Evolutionary conservation across 495 filamentous ascomycete genomes (phyloP).

Genomic region (Clohesyomyces aquaticus): DNA sequence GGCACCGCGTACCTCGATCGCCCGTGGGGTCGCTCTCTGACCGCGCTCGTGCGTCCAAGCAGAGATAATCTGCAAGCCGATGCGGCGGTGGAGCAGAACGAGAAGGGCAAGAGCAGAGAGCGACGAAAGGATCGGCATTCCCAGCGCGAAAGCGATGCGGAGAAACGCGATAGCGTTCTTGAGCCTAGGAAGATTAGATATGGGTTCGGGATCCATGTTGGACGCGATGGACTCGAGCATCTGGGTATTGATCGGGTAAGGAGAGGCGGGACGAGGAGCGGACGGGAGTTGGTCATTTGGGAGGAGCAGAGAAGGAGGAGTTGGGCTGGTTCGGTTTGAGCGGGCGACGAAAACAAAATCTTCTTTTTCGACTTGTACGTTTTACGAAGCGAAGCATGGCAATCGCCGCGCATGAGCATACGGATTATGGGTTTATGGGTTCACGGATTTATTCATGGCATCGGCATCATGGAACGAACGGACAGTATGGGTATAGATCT

Average conservation of each 20-base stretch:
- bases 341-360: background rate
- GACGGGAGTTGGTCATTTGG: conserved; percentile 43
- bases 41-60: conserved; percentile 23
- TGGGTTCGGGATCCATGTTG: conserved; percentile 65
- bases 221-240: conserved; percentile 65
- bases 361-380: background rate
- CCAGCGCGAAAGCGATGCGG: conserved; percentile 8
- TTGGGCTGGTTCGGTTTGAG: conserved; percentile 8
- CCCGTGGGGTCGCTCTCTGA: conserved; percentile 23
- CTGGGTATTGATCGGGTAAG: conserved; percentile 66
- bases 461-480: background rate
- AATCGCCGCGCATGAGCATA: conserved; percentile 2
- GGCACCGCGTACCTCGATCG: conserved; percentile 37
- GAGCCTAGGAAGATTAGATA: conserved; percentile 51
- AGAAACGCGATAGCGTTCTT: conserved; percentile 20
- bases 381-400: no score
- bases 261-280: conserved; percentile 48
- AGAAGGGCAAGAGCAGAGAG: conserved; percentile 51
- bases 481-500: background rate
- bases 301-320: conserved; percentile 38
- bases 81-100: background rate
- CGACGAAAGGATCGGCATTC: background rate
- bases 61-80: conserved; percentile 26
- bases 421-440: background rate
- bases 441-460: conserved; percentile 4